phyloP scores from a whole-genome alignment of 768 basidiomycete genomes.

The Leccinellum albellum region DNA sequence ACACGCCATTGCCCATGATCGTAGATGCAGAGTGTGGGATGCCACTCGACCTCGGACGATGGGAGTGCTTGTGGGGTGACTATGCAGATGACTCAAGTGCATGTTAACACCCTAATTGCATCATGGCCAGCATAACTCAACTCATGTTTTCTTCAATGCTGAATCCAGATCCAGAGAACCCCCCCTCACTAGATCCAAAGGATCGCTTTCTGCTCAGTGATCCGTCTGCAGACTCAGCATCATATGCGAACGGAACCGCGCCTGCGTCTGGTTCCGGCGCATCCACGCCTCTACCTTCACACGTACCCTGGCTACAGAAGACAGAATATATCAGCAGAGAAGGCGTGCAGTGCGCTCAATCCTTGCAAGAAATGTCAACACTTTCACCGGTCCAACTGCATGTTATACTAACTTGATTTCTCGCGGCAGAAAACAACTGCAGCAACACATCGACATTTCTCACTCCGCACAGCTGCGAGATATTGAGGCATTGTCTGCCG shows the following conservation, averaged over 20 bases:
- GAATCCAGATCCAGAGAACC: conserved; percentile 62
- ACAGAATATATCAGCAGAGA: conserved; percentile 83
- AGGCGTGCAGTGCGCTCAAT: conserved; percentile 42
- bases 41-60: conserved; percentile 85
- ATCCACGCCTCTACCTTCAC: conserved; percentile 45
- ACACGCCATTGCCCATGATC: conserved; percentile 88
- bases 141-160: conserved; percentile 36
- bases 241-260: conserved; percentile 40
- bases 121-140: too few relatives aligned
- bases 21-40: conserved; percentile 96
- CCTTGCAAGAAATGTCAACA: conserved; percentile 54
- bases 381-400: not conserved
- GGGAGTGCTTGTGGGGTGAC: conserved; percentile 82
- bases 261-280: conserved; percentile 35
- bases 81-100: conserved; percentile 65
- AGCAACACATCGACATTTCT: conserved; percentile 63
- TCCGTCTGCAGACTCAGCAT: conserved; percentile 40
- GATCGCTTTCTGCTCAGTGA: conserved; percentile 77
- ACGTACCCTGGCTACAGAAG: conserved; percentile 89
- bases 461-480: conserved; percentile 69
- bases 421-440: conserved; percentile 43
- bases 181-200: conserved; percentile 66
- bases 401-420: not conserved
- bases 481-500: conserved; percentile 73
- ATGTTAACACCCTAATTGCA: not conserved